phyloP scores from a whole-genome alignment of 345 rosid species.

The Acer campestre region DNA sequence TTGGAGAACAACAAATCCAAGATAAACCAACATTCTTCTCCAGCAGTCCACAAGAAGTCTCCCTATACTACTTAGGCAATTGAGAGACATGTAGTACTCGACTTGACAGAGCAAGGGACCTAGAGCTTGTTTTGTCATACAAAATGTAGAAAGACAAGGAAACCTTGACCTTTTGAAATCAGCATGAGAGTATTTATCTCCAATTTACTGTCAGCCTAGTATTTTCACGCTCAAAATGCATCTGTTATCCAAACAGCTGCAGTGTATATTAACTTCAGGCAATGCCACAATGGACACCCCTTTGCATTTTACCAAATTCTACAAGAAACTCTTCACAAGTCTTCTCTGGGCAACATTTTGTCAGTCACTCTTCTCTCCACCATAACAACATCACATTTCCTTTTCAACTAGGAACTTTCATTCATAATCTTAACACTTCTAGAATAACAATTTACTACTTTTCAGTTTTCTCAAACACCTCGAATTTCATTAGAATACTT shows the following conservation, averaged over 20 bases:
- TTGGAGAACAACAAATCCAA: background rate
- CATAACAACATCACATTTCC: background rate
- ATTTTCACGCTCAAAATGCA: background rate
- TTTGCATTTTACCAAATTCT: background rate
- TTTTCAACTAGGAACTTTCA: background rate
- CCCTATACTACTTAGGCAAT: conserved; percentile 2
- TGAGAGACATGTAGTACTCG: background rate
- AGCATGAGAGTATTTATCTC: background rate
- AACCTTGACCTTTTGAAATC: background rate
- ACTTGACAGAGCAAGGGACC: background rate
- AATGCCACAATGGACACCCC: background rate
- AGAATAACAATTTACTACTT: background rate
- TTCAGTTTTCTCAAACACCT: background rate
- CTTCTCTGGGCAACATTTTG: background rate
- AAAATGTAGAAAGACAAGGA: background rate
- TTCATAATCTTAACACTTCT: background rate
- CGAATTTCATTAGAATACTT: conserved; percentile 1
- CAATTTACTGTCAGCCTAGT: conserved; percentile 4
- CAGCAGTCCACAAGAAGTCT: background rate
- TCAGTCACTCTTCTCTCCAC: background rate
- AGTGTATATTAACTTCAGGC: background rate
- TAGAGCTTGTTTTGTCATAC: background rate
- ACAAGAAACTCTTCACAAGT: background rate
- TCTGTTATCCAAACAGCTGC: conserved; percentile 1
- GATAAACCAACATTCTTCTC: background rate